Conservation (phyloP, 225 moss, liverwort and hornwort genomes). For the Asterella californica region DNA sequence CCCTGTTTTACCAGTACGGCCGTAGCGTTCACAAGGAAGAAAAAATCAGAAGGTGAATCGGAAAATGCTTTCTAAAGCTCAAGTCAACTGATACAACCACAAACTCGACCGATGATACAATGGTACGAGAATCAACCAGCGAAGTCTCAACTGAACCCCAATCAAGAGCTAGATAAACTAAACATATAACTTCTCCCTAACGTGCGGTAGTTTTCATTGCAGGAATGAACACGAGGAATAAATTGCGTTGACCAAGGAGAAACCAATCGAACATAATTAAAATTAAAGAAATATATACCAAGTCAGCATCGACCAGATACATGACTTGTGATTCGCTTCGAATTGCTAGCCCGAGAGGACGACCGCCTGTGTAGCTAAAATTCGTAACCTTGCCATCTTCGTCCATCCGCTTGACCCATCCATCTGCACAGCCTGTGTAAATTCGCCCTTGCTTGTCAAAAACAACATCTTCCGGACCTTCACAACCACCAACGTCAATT, state of each 20-base stretch:
- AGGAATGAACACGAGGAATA: too few relatives aligned
- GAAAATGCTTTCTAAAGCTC: too few relatives aligned
- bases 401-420: slow-evolving; percentile 65
- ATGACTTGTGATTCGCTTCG: slow-evolving; percentile 40
- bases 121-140: background rate
- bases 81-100: too few relatives aligned
- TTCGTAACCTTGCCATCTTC: slow-evolving; percentile 51
- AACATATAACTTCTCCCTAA: too few relatives aligned
- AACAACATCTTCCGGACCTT: slow-evolving; percentile 49
- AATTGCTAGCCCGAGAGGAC: slow-evolving; percentile 50
- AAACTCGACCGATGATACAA: background rate
- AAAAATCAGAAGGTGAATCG: background rate
- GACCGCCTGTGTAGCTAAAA: slow-evolving; percentile 44
- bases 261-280: too few relatives aligned
- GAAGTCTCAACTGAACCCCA: too few relatives aligned
- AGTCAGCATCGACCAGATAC: slow-evolving; percentile 15
- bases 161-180: too few relatives aligned
- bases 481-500: slow-evolving; percentile 34
- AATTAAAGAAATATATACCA: background rate
- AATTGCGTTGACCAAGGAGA: too few relatives aligned
- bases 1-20: slow-evolving; percentile 31
- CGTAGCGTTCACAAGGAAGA: background rate
- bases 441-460: slow-evolving; percentile 34
- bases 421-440: slow-evolving; percentile 44
- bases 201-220: too few relatives aligned